Base-by-base conservation (phyloP, 2,329 filamentous ascomycete species). In the Pestalotiopsis sp. region DNA sequence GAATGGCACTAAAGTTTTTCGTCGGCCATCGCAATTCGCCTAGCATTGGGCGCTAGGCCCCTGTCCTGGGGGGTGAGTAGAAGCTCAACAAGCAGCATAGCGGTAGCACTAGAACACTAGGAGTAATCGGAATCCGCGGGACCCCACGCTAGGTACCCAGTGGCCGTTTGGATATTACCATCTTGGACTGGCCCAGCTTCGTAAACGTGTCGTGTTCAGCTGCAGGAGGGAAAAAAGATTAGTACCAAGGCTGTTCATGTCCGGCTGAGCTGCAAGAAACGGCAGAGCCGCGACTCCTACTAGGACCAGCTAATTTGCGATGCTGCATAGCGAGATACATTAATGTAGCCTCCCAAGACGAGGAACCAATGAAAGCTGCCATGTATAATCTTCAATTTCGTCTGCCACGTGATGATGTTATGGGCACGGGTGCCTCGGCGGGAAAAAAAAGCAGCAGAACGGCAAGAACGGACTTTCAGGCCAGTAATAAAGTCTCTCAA, bases 291-390 rank as follows among this genome's bases (percentile, higher is more conserved):
- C n/a, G 27, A 27, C 14, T 38, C 38, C 38, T 25, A 23, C n/a
- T 57, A 55, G 27, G 17, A 45, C 49, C 25, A 57, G 45, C 63
- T 57, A 65, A 55, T 55, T 65, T 65, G 41, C 49, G 25, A 36
- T 65, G 63, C 49, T 65, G 63, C 63, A 65, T 65, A 36, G n/a
- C 27, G 36, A 62, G 17, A 41, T 38, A 39, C 36, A 20, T 36
- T 45, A 38, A 52, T 17, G 23, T 64, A 64, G 41, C n/a, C 9
- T 39, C 59, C 59, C 45, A 64, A 23, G 39, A n/a, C n/a, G 36
- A 25, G 9, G 20, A 27, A 23, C 61, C 27, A 64, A 38, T 38
- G 23, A 45, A 17, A 17, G 36, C 27, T 13, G 20, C 7, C 38
- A 12, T 31, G 20, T 12, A 20, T 64, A 14, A 52, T 64, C 11